These are phyloP conservation scores for Sorghum bicolor DNA, from an alignment of 176 grass and related monocot genomes.

Conservation along the genomic window Sorghum_bicolor_NCBIv3 NC_012871.2:61692001-61692500, in stretches of 20 bases:
- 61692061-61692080: background rate
- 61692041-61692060: background rate
- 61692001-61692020: background rate
- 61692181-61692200: constrained; percentile 8
- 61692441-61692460: background rate
- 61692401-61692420: background rate
- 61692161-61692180: constrained; percentile 34
- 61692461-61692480: background rate
- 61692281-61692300: background rate
- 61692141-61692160: background rate
- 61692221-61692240: background rate
- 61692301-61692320: background rate
- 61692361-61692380: background rate
- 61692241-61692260: background rate
- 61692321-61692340: background rate
- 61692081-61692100: background rate
- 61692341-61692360: too few species aligned
- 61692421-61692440: background rate
- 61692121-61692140: background rate
- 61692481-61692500: background rate
- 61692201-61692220: constrained; percentile 20
- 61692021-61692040: background rate
- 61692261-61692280: background rate
- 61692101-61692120: constrained; percentile 3
- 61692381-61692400: background rate